phyloP scores from a whole-genome alignment of 495 filamentous ascomycete species.

The Tuber indicum region DNA sequence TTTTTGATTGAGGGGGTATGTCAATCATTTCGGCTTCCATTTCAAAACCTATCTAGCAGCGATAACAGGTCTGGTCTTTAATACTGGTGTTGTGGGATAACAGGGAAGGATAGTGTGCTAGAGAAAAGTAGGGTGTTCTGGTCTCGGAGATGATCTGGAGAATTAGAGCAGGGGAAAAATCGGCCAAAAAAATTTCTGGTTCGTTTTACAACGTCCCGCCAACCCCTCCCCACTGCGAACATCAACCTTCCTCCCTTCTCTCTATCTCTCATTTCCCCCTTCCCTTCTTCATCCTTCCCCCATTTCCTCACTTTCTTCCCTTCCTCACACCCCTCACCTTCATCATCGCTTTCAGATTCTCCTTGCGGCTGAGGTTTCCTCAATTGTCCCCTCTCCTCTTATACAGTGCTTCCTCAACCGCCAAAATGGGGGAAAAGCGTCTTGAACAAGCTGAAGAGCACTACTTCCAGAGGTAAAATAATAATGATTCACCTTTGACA shows the following conservation, averaged over 20 bases:
- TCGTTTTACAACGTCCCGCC: conserved; percentile 9
- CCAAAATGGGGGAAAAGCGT: conserved; percentile 25
- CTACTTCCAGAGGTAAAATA: conserved; percentile 42
- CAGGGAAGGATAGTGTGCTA: neutral
- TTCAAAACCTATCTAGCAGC: neutral
- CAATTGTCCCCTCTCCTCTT: neutral
- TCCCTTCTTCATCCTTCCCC: conserved; percentile 8
- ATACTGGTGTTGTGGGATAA: neutral
- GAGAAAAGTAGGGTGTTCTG: neutral
- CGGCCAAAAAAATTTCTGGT: conserved; percentile 29
- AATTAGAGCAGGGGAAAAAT: conserved; percentile 15
- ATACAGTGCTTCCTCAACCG: neutral
- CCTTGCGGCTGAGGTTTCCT: neutral
- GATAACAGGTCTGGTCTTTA: neutral
- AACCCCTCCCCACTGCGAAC: conserved; percentile 19
- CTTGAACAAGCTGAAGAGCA: conserved; percentile 42
- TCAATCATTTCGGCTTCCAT: neutral
- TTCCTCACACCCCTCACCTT: conserved; percentile 7
- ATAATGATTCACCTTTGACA: neutral
- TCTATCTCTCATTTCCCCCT: conserved; percentile 7
- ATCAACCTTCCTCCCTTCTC: conserved; percentile 12
- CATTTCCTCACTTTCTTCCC: neutral
- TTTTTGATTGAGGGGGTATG: neutral
- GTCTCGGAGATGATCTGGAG: neutral
- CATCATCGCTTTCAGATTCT: conserved; percentile 11